Evolutionary conservation across 495 filamentous ascomycete genomes (phyloP).

Genomic region (Parathielavia hyrcaniae): DNA sequence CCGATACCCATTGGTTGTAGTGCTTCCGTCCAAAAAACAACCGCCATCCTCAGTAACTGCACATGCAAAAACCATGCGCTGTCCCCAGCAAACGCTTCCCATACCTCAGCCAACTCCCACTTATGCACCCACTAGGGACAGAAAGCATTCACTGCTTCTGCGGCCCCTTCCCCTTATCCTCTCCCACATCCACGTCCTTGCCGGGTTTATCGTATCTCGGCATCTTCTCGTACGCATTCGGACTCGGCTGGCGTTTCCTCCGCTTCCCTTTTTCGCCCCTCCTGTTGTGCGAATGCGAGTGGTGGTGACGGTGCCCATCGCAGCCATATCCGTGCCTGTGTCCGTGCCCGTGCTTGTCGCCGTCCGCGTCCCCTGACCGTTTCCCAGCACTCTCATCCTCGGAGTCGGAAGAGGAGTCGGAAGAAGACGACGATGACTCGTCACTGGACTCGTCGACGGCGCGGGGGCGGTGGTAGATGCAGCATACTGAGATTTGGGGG

Average conservation of each 20-base stretch:
- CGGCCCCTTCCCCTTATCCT: conserved; percentile 7
- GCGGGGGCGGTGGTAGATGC: conserved; percentile 88
- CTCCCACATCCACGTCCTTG: conserved; percentile 13
- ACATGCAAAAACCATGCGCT: not conserved
- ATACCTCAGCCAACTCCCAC: not conserved
- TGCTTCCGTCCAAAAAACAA: no score
- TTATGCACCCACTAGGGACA: not conserved
- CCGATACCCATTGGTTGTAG: no score
- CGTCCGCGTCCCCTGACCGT: conserved; percentile 21
- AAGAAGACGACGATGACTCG: conserved; percentile 59
- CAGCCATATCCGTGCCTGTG: conserved; percentile 39
- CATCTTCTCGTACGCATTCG: conserved; percentile 94
- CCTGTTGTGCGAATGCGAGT: conserved; percentile 27
- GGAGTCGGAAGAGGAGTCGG: conserved; percentile 40
- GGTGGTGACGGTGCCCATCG: conserved; percentile 35
- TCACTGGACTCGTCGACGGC: conserved; percentile 79
- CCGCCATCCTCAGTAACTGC: not conserved
- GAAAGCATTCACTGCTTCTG: not conserved
- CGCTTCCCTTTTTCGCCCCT: conserved; percentile 30
- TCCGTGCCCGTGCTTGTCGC: conserved; percentile 33
- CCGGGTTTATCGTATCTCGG: conserved; percentile 52
- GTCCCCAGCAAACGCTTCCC: not conserved
- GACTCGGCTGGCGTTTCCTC: conserved; percentile 59
- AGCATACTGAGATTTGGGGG: conserved; percentile 64
- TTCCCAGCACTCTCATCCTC: conserved; percentile 17